Percentiles rank a stretch among this genome's conserved stretches.
These are phyloP conservation scores for Yamadazyma kitorensis DNA, from an alignment of 805 yeast species.

Conservation along the genomic window DNA sequence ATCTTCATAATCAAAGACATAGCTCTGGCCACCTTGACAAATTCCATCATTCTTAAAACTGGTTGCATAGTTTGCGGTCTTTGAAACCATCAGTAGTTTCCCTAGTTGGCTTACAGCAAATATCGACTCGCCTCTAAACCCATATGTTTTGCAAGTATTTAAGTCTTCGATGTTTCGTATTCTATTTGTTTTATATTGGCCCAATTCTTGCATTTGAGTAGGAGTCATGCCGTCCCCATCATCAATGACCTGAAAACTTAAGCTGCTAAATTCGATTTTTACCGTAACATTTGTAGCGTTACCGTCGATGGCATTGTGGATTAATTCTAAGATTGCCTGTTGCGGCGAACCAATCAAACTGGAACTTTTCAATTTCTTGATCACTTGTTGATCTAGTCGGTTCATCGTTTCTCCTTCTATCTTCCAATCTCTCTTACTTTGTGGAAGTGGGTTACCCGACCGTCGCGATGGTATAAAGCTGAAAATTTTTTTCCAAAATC, in stretches of 20 bases:
- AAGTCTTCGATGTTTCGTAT: conserved; percentile 36
- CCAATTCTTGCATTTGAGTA: conserved; percentile 46
- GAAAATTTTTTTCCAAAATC: background rate
- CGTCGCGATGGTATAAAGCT: background rate
- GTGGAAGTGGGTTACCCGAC: conserved; percentile 3
- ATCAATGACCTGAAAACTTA: conserved; percentile 50
- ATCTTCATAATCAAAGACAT: conserved; percentile 1
- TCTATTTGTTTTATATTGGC: conserved; percentile 58
- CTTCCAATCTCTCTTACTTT: too few species aligned
- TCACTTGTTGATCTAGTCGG: background rate
- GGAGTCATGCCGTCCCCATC: conserved; percentile 68
- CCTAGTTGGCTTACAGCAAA: conserved; percentile 35
- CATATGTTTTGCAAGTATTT: conserved; percentile 42
- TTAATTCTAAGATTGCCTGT: conserved; percentile 47
- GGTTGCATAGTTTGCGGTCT: background rate
- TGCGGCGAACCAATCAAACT: too few species aligned
- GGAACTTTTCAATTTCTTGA: too few species aligned
- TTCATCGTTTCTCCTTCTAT: background rate
- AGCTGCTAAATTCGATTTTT: conserved; percentile 25
- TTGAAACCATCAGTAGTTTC: background rate
- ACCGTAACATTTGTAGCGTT: conserved; percentile 40
- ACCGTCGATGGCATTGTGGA: conserved; percentile 58
- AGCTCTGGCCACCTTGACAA: too few species aligned
- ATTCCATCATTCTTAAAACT: too few species aligned
- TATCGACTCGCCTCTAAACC: conserved; percentile 75